These are phyloP conservation scores for Guyanaporus albipodus DNA, from an alignment of 768 basidiomycete genomes.

Conservation along the genomic window DNA sequence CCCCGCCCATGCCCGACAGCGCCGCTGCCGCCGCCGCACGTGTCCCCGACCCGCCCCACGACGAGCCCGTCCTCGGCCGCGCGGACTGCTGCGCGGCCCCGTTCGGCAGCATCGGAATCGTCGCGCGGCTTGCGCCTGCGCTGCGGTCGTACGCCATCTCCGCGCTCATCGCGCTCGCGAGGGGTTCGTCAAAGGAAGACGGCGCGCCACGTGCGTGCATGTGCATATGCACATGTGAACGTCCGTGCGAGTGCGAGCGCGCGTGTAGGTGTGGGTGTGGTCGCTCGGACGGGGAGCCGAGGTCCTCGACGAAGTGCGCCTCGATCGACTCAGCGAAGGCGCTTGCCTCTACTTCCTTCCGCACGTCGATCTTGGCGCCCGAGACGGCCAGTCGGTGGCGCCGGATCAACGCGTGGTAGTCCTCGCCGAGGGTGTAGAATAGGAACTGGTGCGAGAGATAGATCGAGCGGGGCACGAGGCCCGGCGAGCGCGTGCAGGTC, in stretches of 20 bases:
- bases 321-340: constrained; percentile 36
- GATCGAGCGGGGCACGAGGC: constrained; percentile 65
- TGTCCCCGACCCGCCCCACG: constrained; percentile 16
- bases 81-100: constrained; percentile 37
- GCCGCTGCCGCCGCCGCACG: constrained; percentile 17
- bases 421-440: constrained; percentile 70
- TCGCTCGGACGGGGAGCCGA: constrained; percentile 9
- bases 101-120: constrained; percentile 79
- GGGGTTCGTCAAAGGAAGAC: constrained; percentile 64
- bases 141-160: constrained; percentile 48
- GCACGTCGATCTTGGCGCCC: constrained; percentile 62
- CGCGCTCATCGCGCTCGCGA: constrained; percentile 68
- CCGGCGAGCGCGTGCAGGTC: constrained; percentile 56
- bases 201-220: constrained; percentile 43
- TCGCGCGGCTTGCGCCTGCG: constrained; percentile 33
- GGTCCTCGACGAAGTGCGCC: constrained; percentile 26
- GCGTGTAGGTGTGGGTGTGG: constrained; percentile 6
- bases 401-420: constrained; percentile 76
- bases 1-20: constrained; percentile 16
- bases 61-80: constrained; percentile 1
- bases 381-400: constrained; percentile 56
- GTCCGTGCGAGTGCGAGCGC: constrained; percentile 12
- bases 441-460: constrained; percentile 85
- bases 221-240: too few relatives aligned
- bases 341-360: constrained; percentile 65